phyloP scores from a whole-genome alignment of 140 eudicot species.

The Senecio squalidus region DNA sequence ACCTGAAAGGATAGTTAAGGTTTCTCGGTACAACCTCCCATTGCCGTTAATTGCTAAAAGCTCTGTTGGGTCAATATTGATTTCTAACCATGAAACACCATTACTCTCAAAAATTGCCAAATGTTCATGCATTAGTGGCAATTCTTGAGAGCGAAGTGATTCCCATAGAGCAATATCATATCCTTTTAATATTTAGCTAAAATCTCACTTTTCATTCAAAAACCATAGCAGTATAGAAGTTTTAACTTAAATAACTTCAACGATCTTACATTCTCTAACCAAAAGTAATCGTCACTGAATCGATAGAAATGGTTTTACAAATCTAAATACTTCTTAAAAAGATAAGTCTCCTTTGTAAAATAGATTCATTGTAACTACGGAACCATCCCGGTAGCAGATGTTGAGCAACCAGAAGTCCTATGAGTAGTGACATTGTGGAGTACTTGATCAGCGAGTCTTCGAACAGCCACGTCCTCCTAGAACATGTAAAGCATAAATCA shows the following conservation, averaged over 20 bases:
- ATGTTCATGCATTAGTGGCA: no score
- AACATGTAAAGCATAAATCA: slow-evolving; percentile 1
- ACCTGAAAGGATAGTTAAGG: no score
- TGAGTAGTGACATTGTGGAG: slow-evolving; percentile 16
- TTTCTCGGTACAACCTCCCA: no score
- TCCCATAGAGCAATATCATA: no score
- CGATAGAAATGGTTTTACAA: not conserved
- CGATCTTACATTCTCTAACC: not conserved
- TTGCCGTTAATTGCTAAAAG: no score
- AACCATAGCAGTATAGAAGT: not conserved
- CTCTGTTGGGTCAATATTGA: no score
- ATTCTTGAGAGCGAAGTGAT: no score
- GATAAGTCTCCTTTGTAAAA: not conserved
- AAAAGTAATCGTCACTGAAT: not conserved
- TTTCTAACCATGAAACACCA: no score
- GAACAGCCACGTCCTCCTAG: slow-evolving; percentile 20
- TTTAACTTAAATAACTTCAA: slow-evolving; percentile 1
- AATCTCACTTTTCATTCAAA: not conserved
- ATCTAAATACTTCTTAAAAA: not conserved
- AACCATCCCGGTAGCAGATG: not conserved
- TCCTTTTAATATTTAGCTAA: no score
- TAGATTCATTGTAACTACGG: not conserved
- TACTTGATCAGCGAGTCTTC: slow-evolving; percentile 32
- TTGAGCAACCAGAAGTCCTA: not conserved
- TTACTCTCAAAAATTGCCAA: no score